Conservation (phyloP, 139 green algal genomes). For the Chloropicon primus region DNA sequence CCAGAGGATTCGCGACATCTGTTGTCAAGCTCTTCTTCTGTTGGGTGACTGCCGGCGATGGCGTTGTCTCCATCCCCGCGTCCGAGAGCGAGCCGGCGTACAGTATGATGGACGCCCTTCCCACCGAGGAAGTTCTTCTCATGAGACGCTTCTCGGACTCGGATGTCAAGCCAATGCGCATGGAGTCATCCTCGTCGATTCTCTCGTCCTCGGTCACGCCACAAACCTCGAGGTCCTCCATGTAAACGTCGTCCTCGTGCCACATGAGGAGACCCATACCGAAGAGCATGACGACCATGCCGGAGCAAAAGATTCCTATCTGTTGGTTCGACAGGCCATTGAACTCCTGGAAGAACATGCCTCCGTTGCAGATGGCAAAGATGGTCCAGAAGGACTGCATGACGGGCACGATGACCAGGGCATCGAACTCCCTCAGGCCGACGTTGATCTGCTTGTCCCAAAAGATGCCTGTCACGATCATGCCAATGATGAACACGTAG, state of each 20-base stretch:
- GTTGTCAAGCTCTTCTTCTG: too few species aligned
- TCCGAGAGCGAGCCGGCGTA: background rate
- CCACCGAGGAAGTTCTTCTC: background rate
- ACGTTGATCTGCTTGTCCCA: background rate
- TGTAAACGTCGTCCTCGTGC: background rate
- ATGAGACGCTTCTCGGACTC: background rate
- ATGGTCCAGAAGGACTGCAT: background rate
- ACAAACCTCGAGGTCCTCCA: background rate
- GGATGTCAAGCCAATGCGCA: background rate
- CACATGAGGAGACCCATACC: background rate
- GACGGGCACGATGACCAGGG: background rate
- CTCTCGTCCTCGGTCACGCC: background rate
- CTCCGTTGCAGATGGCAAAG: background rate
- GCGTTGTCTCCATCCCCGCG: background rate
- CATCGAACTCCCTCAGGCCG: background rate
- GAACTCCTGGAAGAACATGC: background rate
- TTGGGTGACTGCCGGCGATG: background rate
- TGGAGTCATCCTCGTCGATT: background rate
- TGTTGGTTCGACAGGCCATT: background rate
- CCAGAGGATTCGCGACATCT: too few species aligned
- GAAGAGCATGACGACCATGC: background rate
- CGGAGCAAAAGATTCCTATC: background rate
- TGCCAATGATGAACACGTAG: background rate
- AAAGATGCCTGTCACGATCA: background rate
- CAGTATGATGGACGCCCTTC: background rate